Base-by-base conservation (phyloP, 768 basidiomycete species). In the Holtermanniella nyarrowii region DNA sequence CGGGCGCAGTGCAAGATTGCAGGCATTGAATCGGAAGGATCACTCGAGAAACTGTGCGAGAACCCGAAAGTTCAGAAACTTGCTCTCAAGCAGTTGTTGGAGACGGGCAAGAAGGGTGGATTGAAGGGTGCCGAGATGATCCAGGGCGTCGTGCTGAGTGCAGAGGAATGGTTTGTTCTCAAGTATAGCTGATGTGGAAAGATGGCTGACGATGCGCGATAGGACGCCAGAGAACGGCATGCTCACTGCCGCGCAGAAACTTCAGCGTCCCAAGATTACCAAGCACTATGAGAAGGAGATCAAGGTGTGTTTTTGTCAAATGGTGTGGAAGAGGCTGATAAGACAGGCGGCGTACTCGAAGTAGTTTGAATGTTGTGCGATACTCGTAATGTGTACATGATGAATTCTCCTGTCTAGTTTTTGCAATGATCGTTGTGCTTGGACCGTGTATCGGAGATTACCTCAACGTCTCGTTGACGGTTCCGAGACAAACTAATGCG, bases 41-140 rank as follows among this genome's bases (percentile, higher is more conserved):
- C 76, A 21, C 72, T 88, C 20, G 54, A 70, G 2, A 75, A 76
- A 2, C 73, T 91, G 41, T 86, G 84, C 68, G 61, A 41, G 11
- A 53, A 69, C 48, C 24, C 49, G 37, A 46, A 56, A 14, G 62
- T 71, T 56, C 46, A 58, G 26, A 50, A 59, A 5, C 57, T 59
- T 42, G 54, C 69, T n/a, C 52, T 61, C 22, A 60, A 60, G 39
- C 50, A 60, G 44, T 44, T 71, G 46, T 51, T 57, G 21, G 47
- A 44, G 4, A 57, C 52, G 41, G 70, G 55, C 10, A 64, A 66
- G 54, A 59, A 56, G 48, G 63, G 55, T 20, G 68, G 68, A 4
- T 47, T 71, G 46, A 58, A 59, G 37, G 65, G 64, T 11, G 43
- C 54, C 20, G 70, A 69, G 55, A 42, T 66, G 23, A 50, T 71